Evolutionary conservation across 164 flowering plant species (phyloP).

Genomic region (Echeveria elegans): DNA sequence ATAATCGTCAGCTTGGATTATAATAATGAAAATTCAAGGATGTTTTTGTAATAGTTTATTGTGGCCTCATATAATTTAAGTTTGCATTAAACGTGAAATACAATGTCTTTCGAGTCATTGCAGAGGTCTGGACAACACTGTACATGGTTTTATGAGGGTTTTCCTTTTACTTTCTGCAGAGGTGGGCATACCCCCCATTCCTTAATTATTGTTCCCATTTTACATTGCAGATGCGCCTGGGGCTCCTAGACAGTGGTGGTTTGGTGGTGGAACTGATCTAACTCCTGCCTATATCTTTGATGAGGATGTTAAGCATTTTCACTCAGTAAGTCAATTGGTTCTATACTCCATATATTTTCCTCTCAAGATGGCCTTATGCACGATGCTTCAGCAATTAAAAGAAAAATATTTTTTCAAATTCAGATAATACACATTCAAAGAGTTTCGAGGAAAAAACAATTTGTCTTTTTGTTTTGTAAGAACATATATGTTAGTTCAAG

Average conservation of each 20-base stretch:
- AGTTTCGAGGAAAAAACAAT: too few relatives aligned
- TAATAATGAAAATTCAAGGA: background rate
- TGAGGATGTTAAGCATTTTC: slow-evolving; percentile 97
- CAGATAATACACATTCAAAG: too few relatives aligned
- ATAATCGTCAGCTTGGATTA: too few relatives aligned
- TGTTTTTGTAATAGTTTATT: background rate
- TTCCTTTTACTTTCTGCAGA: background rate
- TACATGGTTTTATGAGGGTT: background rate
- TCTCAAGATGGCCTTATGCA: background rate
- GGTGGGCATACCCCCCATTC: background rate
- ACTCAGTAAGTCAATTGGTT: slow-evolving; percentile 37
- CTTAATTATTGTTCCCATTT: slow-evolving; percentile 5
- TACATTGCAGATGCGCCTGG: slow-evolving; percentile 70
- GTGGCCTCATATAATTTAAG: background rate
- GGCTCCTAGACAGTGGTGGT: slow-evolving; percentile 99
- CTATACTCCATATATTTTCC: background rate
- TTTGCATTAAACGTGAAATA: background rate
- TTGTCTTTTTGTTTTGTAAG: too few relatives aligned
- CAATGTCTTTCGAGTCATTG: background rate
- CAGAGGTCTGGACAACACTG: background rate
- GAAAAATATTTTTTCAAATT: too few relatives aligned
- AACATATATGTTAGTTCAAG: background rate
- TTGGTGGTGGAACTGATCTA: slow-evolving; percentile 98
- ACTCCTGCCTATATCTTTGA: slow-evolving; percentile 92
- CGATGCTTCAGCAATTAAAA: background rate